Conservation (phyloP, 139 green algal species). For the Eudorina sp. region DNA sequence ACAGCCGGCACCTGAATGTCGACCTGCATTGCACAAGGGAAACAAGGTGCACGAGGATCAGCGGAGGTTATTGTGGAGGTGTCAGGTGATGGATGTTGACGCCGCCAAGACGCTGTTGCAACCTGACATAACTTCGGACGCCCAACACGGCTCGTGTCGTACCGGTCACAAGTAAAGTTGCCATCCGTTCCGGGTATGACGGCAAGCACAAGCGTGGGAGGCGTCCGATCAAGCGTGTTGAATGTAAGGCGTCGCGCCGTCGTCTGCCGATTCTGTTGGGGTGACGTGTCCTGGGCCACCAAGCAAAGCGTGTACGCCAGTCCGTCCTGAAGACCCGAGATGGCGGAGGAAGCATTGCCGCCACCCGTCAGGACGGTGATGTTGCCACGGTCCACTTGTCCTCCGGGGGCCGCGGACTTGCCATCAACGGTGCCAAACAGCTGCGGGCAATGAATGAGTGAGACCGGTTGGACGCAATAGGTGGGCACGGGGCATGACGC, state of each 20-base stretch:
- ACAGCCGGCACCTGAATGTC: slow-evolving; percentile 36
- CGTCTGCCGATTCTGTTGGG: slow-evolving; percentile 52
- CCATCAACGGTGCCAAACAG: not conserved
- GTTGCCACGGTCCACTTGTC: not conserved
- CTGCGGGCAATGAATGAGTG: not conserved
- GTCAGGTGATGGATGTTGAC: too few species aligned
- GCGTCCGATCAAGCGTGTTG: slow-evolving; percentile 44
- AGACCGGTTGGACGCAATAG: not conserved
- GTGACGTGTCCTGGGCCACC: slow-evolving; percentile 53
- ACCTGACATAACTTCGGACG: too few species aligned
- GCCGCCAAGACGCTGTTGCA: too few species aligned
- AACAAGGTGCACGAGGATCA: too few species aligned
- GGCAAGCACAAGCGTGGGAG: not conserved
- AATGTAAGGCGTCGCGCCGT: slow-evolving; percentile 31
- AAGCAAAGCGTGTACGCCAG: slow-evolving; percentile 48
- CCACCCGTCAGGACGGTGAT: not conserved
- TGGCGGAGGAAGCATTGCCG: not conserved
- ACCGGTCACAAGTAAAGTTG: slow-evolving; percentile 55
- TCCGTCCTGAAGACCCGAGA: not conserved
- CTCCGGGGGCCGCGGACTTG: not conserved
- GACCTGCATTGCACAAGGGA: not conserved
- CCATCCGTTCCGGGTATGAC: not conserved
- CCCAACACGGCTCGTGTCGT: not conserved
- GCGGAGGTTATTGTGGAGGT: too few species aligned
- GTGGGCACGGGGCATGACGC: too few species aligned